Conservation (phyloP, 306 rosid genomes). For the Vigna unguiculata region DNA sequence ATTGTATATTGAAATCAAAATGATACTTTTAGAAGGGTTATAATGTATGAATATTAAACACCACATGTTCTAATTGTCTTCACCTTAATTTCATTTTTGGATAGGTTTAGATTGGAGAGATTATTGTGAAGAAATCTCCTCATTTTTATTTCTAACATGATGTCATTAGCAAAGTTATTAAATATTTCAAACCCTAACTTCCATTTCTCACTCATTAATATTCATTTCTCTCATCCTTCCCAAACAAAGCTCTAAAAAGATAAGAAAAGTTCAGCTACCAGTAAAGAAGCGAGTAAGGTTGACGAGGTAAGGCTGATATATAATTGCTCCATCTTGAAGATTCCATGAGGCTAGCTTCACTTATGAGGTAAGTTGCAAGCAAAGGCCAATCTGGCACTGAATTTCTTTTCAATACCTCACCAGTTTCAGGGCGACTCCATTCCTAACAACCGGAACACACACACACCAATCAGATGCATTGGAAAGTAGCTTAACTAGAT, state of each 20-base stretch:
- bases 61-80: constrained; percentile 16
- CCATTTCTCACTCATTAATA: not conserved
- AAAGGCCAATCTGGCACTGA: constrained; percentile 97
- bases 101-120: not conserved
- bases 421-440: constrained; percentile 80
- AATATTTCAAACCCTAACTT: constrained; percentile 22
- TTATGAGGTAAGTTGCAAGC: constrained; percentile 87
- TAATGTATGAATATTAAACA: constrained; percentile 17
- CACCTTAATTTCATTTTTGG: constrained; percentile 11
- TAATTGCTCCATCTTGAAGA: constrained; percentile 94
- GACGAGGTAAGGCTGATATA: constrained; percentile 92
- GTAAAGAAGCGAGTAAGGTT: constrained; percentile 93
- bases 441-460: constrained; percentile 55
- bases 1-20: not conserved
- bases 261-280: constrained; percentile 58
- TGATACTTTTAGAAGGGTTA: constrained; percentile 3
- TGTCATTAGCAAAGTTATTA: not conserved
- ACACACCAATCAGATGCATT: constrained; percentile 32
- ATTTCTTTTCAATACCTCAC: constrained; percentile 71
- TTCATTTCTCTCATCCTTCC: constrained; percentile 23
- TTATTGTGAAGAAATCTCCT: not conserved
- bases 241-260: constrained; percentile 32
- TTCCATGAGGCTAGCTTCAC: constrained; percentile 84
- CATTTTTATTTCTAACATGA: constrained; percentile 10
- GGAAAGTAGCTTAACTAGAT: not conserved